Evolutionary conservation across 176 grass and related monocot species (phyloP).

Genomic region (Juncus effusus): DNA sequence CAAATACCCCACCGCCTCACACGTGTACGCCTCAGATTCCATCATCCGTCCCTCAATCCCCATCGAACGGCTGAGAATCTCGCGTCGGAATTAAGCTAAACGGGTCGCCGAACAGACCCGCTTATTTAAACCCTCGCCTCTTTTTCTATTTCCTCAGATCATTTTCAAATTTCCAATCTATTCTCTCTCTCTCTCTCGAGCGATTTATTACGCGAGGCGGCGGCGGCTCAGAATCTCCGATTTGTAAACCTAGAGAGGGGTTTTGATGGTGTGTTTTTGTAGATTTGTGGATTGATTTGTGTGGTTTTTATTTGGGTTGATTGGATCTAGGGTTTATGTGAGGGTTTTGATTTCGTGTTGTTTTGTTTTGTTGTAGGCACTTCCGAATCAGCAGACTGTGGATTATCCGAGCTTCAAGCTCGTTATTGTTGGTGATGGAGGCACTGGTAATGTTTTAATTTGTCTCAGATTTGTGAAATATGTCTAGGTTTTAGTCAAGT

Average conservation of each 20-base stretch:
- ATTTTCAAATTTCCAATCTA: background rate
- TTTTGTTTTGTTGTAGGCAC: conserved; percentile 20
- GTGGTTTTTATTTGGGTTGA: background rate
- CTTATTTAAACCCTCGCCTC: background rate
- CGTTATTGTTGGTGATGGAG: conserved; percentile 40
- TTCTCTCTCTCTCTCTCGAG: background rate
- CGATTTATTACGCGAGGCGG: background rate
- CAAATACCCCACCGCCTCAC: background rate
- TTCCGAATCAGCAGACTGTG: conserved; percentile 31
- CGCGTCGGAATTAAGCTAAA: conserved; percentile 26
- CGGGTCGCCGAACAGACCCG: conserved; percentile 9
- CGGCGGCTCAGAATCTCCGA: background rate
- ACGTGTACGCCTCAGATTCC: conserved; percentile 9
- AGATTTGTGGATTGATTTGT: background rate
- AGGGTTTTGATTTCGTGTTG: background rate
- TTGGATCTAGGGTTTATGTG: conserved; percentile 11
- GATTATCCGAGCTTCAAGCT: conserved; percentile 44
- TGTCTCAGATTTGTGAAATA: background rate
- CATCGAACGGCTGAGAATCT: conserved; percentile 20
- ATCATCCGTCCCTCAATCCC: background rate
- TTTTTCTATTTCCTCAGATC: too few relatives aligned
- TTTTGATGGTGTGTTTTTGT: conserved; percentile 22
- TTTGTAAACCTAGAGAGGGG: background rate
- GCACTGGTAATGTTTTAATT: conserved; percentile 25
- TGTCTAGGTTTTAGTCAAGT: background rate